A percentile compares a stretch with the other conserved stretches of the same genome.
Evolutionary conservation across 805 yeast species (phyloP).

Genomic region (Metahyphopichia silvanorum): DNA sequence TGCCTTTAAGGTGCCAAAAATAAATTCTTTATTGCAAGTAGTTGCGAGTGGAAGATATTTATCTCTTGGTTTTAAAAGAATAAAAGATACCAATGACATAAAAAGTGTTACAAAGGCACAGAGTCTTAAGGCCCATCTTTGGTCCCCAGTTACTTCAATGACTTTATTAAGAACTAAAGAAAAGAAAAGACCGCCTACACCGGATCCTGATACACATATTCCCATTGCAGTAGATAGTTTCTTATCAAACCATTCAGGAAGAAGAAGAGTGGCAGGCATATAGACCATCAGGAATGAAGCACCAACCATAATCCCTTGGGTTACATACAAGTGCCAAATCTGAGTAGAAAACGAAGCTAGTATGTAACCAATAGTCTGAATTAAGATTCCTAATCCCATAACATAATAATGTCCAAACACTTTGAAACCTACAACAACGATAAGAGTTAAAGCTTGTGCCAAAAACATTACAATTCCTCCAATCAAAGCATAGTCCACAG

Average conservation of each 20-base stretch:
- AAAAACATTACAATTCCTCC: conserved; percentile 49
- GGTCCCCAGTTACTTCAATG: conserved; percentile 38
- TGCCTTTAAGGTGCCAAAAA: conserved; percentile 20
- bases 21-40: conserved; percentile 16
- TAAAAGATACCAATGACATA: conserved; percentile 32
- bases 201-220: conserved; percentile 45
- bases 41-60: conserved; percentile 19
- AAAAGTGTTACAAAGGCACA: conserved; percentile 31
- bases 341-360: conserved; percentile 50
- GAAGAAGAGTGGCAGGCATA: conserved; percentile 40
- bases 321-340: conserved; percentile 49
- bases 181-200: conserved; percentile 50
- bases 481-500: conserved; percentile 48
- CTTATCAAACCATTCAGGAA: conserved; percentile 49
- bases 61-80: conserved; percentile 44
- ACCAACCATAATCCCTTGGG: conserved; percentile 53
- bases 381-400: conserved; percentile 42
- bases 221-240: conserved; percentile 48
- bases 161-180: conserved; percentile 41
- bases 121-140: conserved; percentile 43
- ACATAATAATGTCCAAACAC: conserved; percentile 49
- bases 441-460: conserved; percentile 57
- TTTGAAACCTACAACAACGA: conserved; percentile 45
- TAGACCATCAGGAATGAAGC: conserved; percentile 44
- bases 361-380: conserved; percentile 44